phyloP scores from a whole-genome alignment of 164 flowering plant genomes.

The Buxus sempervirens region DNA sequence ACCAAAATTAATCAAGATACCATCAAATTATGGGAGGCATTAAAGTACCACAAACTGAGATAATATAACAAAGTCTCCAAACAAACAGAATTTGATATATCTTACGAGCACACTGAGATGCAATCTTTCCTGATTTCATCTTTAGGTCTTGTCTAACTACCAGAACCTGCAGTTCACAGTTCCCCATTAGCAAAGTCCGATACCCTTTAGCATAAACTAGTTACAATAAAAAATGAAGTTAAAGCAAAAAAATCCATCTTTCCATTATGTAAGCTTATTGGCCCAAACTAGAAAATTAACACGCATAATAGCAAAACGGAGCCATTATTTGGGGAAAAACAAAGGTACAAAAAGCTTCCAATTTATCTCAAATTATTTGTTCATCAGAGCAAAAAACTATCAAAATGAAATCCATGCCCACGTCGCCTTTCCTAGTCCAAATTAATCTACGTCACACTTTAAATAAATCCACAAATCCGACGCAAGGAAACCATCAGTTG shows the following conservation, averaged over 20 bases:
- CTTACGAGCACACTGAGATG: conserved; percentile 99
- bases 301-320: no score
- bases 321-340: no score
- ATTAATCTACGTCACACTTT: not conserved
- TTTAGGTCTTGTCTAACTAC: conserved; percentile 91
- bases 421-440: no score
- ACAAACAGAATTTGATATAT: not conserved
- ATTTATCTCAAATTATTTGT: no score
- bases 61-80: not conserved
- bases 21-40: not conserved
- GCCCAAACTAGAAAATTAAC: no score
- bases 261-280: no score
- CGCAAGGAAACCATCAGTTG: not conserved
- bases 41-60: not conserved
- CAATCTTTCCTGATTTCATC: conserved; percentile 91
- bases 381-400: no score
- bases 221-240: no score
- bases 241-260: no score
- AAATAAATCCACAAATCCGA: not conserved
- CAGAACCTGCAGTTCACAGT: conserved; percentile 59
- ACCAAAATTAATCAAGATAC: not conserved
- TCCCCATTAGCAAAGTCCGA: not conserved
- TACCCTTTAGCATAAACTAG: no score
- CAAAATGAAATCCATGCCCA: no score
- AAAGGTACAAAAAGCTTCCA: no score